phyloP scores from a whole-genome alignment of 1,139 yeast species.

The Blastobotrys apis region DNA sequence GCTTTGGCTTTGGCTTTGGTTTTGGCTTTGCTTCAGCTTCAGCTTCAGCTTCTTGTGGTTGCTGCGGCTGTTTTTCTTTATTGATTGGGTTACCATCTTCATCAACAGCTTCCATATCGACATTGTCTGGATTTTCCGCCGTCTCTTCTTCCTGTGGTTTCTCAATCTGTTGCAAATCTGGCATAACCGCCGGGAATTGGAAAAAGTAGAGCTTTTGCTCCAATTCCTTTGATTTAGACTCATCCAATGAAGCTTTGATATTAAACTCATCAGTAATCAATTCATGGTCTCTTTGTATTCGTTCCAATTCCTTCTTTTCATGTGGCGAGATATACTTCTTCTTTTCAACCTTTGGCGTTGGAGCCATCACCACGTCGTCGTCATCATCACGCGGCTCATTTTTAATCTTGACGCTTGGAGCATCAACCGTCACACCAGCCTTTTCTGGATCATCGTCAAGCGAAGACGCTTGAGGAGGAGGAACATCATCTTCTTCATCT shows the following conservation, averaged over 20 bases:
- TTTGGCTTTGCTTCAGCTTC: neutral
- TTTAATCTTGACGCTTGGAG: slow-evolving; percentile 15
- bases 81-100: slow-evolving; percentile 11
- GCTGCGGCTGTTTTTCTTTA: neutral
- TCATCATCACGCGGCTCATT: slow-evolving; percentile 19
- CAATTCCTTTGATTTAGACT: slow-evolving; percentile 23
- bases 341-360: neutral
- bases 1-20: too few species aligned
- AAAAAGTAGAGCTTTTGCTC: slow-evolving; percentile 50
- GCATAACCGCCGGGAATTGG: slow-evolving; percentile 70
- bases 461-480: neutral
- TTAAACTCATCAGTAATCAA: slow-evolving; percentile 30
- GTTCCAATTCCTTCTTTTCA: slow-evolving; percentile 22
- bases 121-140: slow-evolving; percentile 16
- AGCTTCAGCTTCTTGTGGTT: slow-evolving; percentile 1
- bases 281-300: slow-evolving; percentile 28
- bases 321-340: slow-evolving; percentile 21
- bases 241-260: slow-evolving; percentile 17
- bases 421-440: neutral
- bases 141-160: slow-evolving; percentile 8
- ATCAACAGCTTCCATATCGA: slow-evolving; percentile 22
- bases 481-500: slow-evolving; percentile 37
- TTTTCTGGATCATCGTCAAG: neutral
- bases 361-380: neutral
- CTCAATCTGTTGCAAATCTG: slow-evolving; percentile 42